Evolutionary conservation across 202 grass and related monocot genomes (phyloP).

Genomic region (Alloteropsis angusta): DNA sequence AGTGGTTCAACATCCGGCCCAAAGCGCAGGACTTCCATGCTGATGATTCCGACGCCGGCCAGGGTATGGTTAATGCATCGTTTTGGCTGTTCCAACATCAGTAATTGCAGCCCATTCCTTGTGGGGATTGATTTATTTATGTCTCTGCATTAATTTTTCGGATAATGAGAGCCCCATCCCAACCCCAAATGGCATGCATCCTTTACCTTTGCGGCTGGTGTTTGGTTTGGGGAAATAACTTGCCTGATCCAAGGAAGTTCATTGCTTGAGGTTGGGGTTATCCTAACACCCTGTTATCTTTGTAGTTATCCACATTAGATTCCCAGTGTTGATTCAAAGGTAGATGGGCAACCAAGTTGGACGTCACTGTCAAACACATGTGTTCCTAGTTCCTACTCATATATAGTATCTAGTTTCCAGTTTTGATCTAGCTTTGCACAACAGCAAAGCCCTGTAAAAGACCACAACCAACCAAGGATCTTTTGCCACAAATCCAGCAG

Average conservation of each 20-base stretch:
- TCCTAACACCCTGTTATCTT: background rate
- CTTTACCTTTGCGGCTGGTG: slow-evolving; percentile 5
- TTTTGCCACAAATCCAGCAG: slow-evolving; percentile 4
- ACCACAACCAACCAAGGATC: background rate
- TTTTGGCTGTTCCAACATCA: slow-evolving; percentile 16
- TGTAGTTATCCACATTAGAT: slow-evolving; percentile 18
- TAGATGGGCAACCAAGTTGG: slow-evolving; percentile 20
- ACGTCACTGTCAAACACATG: background rate
- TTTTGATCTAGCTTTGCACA: slow-evolving; percentile 29
- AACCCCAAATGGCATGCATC: slow-evolving; percentile 9
- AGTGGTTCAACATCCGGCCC: slow-evolving; percentile 78
- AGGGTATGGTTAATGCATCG: slow-evolving; percentile 44
- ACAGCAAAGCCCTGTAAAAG: background rate
- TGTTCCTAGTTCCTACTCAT: background rate
- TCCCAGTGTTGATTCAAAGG: slow-evolving; percentile 11
- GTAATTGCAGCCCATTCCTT: background rate
- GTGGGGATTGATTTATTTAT: background rate
- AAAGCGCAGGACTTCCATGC: slow-evolving; percentile 77
- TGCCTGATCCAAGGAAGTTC: slow-evolving; percentile 1
- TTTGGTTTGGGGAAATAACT: slow-evolving; percentile 4
- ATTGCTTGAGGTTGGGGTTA: slow-evolving; percentile 16
- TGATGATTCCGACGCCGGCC: slow-evolving; percentile 49
- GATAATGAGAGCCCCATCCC: background rate
- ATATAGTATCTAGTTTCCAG: slow-evolving; percentile 24
- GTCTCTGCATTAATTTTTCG: slow-evolving; percentile 8